Percentiles rank a stretch among this genome's conserved stretches.
phyloP scores from a whole-genome alignment of 257 asterid genomes.

The Verbena officinalis region DNA sequence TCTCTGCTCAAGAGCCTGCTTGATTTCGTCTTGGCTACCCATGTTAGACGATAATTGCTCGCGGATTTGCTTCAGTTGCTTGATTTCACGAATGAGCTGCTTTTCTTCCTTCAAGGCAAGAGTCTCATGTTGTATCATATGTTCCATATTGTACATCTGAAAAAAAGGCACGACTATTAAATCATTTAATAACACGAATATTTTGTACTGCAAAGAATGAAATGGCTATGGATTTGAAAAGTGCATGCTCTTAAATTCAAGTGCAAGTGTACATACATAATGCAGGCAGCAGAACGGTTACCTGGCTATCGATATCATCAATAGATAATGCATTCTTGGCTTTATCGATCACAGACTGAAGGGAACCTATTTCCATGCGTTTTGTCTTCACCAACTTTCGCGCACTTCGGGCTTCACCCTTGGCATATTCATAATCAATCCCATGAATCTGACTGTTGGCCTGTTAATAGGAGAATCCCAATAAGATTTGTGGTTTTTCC shows the following conservation, averaged over 20 bases:
- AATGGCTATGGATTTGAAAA: slow-evolving; percentile 17
- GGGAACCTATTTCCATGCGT: slow-evolving; percentile 83
- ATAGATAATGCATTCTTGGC: slow-evolving; percentile 93
- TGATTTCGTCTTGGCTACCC: slow-evolving; percentile 86
- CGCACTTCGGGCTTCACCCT: slow-evolving; percentile 59
- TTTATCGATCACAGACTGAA: slow-evolving; percentile 70
- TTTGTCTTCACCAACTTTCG: slow-evolving; percentile 67
- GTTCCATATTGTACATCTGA: slow-evolving; percentile 74
- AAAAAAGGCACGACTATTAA: slow-evolving; percentile 1
- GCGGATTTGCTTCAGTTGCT: slow-evolving; percentile 86
- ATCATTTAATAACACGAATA: slow-evolving; percentile 17
- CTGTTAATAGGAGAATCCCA: slow-evolving; percentile 46
- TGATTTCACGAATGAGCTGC: slow-evolving; percentile 79
- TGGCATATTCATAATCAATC: slow-evolving; percentile 71
- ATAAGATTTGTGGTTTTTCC: slow-evolving; percentile 9
- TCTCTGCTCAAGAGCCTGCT: slow-evolving; percentile 80
- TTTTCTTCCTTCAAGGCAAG: slow-evolving; percentile 85
- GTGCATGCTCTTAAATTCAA: not conserved
- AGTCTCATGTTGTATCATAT: slow-evolving; percentile 87
- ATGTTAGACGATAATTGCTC: slow-evolving; percentile 80
- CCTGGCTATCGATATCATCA: slow-evolving; percentile 80
- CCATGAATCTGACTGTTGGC: slow-evolving; percentile 63
- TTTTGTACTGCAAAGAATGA: slow-evolving; percentile 6
- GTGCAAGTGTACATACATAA: slow-evolving; percentile 1
- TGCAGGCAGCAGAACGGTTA: slow-evolving; percentile 31